phyloP scores from a whole-genome alignment of 1,284 basidiomycete species.

The Cutaneotrichosporon mucoides region DNA sequence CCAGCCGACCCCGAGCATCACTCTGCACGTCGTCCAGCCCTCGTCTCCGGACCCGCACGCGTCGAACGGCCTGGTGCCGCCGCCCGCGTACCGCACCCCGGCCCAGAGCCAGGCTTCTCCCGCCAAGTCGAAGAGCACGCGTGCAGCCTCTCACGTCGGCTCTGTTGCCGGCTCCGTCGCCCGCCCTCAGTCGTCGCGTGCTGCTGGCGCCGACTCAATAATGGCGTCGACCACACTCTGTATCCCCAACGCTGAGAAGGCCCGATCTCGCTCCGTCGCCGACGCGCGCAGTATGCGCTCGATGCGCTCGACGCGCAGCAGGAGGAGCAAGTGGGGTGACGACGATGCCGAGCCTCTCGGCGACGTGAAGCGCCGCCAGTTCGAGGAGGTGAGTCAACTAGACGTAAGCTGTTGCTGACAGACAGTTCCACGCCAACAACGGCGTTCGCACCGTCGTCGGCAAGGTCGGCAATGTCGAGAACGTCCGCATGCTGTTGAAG shows the following conservation, averaged over 20 bases:
- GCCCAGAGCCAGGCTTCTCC: not conserved
- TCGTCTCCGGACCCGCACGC: conserved; percentile 8
- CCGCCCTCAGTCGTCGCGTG: not conserved
- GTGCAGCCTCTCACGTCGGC: conserved; percentile 1
- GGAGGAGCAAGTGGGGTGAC: conserved; percentile 41
- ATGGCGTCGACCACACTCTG: conserved; percentile 11
- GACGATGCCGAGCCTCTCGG: conserved; percentile 44
- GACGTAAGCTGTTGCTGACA: not conserved
- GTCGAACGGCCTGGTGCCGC: conserved; percentile 1
- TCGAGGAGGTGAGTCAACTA: conserved; percentile 32
- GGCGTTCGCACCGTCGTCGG: conserved; percentile 91
- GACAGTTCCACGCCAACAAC: conserved; percentile 73
- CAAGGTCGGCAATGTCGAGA: conserved; percentile 80
- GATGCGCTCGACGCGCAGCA: conserved; percentile 25
- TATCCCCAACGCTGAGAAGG: conserved; percentile 16
- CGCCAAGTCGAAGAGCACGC: not conserved
- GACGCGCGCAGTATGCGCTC: conserved; percentile 16
- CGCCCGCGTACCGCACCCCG: conserved; percentile 5
- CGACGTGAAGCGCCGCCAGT: conserved; percentile 35
- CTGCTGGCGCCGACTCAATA: conserved; percentile 1
- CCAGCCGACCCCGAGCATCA: conserved; percentile 25
- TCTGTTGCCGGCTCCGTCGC: not conserved
- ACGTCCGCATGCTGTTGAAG: conserved; percentile 89
- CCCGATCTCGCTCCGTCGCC: conserved; percentile 10
- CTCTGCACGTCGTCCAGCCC: conserved; percentile 17